phyloP scores from a whole-genome alignment of 2,329 filamentous ascomycete genomes.

The Exophiala sp. region DNA sequence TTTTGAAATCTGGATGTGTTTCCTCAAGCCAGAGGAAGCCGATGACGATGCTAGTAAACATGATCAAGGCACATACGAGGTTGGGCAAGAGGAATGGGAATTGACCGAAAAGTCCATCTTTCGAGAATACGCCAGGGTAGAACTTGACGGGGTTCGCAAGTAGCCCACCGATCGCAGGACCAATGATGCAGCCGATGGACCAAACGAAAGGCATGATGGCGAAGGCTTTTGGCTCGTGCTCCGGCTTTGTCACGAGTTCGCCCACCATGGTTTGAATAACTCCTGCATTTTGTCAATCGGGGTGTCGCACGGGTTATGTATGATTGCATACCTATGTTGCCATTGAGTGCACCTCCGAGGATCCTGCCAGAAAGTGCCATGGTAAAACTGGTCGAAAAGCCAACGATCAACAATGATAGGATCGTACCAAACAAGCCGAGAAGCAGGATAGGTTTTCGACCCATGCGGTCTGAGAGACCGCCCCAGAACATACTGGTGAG shows the following conservation, averaged over 20 bases:
- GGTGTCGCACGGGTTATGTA: neutral
- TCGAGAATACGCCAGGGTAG: conserved; percentile 68
- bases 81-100: conserved; percentile 91
- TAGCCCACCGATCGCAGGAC: conserved; percentile 80
- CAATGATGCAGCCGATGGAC: conserved; percentile 84
- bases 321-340: conserved; percentile 63
- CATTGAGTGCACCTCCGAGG: conserved; percentile 79
- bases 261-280: conserved; percentile 92
- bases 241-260: conserved; percentile 76
- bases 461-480: conserved; percentile 72
- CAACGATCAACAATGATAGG: conserved; percentile 76
- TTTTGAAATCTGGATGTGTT: conserved; percentile 80
- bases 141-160: conserved; percentile 74
- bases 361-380: conserved; percentile 72
- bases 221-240: conserved; percentile 84
- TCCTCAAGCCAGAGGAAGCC: conserved; percentile 82
- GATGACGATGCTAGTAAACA: conserved; percentile 73
- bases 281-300: conserved; percentile 40
- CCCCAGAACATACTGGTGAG: conserved; percentile 88
- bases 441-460: conserved; percentile 80
- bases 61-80: conserved; percentile 71
- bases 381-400: conserved; percentile 80
- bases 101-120: conserved; percentile 63
- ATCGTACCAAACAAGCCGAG: conserved; percentile 79
- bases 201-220: conserved; percentile 94